Evolutionary conservation across 1,284 basidiomycete genomes (phyloP).

Genomic region (Fomitopsis betulina): DNA sequence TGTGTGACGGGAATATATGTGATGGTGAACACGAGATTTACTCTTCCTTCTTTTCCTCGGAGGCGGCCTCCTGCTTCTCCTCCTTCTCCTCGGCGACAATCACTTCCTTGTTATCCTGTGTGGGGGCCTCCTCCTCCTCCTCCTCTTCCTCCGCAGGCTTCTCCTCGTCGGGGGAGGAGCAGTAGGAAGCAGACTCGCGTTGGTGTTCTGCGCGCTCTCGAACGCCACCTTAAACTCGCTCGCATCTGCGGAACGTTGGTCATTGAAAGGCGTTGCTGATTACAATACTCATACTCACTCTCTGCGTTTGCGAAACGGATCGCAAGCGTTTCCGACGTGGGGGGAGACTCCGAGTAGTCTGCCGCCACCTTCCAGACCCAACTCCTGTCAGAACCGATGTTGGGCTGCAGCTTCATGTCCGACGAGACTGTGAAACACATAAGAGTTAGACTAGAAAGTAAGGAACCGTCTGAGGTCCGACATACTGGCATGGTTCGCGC

Average conservation of each 20-base stretch:
- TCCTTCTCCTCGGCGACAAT: conserved; percentile 17
- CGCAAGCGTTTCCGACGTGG: conserved; percentile 91
- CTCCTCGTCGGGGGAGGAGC: conserved; percentile 23
- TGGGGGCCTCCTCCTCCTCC: conserved; percentile 7
- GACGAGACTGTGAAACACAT: conserved; percentile 59
- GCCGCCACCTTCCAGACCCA: conserved; percentile 99
- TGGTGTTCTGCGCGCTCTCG: conserved; percentile 77
- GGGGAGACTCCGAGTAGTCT: conserved; percentile 88
- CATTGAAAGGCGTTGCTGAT: conserved; percentile 5
- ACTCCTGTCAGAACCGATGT: conserved; percentile 98
- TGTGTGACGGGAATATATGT: conserved; percentile 2
- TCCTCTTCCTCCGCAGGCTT: conserved; percentile 24
- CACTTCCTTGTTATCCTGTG: conserved; percentile 12
- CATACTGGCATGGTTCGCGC: conserved; percentile 96
- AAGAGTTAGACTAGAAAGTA: neutral
- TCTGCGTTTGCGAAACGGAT: conserved; percentile 98
- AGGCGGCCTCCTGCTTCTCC: conserved; percentile 18
- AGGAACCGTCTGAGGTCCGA: conserved; percentile 20
- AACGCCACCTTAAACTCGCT: conserved; percentile 85
- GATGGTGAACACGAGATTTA: conserved; percentile 16
- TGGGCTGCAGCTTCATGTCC: conserved; percentile 95
- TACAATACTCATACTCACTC: conserved; percentile 62
- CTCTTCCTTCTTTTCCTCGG: conserved; percentile 25
- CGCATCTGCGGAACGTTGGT: conserved; percentile 59
- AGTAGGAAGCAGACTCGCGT: conserved; percentile 39